Evolutionary conservation across 2,329 filamentous ascomycete species (phyloP).

Genomic region (Phialophora chinensis): DNA sequence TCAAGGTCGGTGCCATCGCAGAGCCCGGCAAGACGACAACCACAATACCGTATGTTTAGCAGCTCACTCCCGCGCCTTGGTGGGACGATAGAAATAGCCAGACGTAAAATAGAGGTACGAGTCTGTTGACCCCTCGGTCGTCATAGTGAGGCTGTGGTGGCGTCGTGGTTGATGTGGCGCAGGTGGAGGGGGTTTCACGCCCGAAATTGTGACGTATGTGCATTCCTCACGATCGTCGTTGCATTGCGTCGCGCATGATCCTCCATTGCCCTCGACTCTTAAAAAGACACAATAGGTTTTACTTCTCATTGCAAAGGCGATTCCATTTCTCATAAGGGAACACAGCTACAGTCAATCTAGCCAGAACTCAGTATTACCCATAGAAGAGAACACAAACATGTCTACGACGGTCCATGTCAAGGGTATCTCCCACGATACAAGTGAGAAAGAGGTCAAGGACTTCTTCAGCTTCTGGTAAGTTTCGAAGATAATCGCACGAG

Average conservation of each 20-base stretch:
- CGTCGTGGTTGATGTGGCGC: conserved; percentile 1
- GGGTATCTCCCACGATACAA: conserved; percentile 82
- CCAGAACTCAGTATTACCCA: not conserved
- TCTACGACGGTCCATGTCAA: conserved; percentile 80
- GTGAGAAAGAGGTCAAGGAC: conserved; percentile 81
- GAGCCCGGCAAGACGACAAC: no score
- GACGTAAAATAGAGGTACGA: no score
- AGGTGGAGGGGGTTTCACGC: not conserved
- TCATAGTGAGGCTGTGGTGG: conserved; percentile 53
- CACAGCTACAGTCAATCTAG: not conserved
- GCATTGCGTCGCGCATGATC: conserved; percentile 4
- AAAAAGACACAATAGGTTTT: not conserved
- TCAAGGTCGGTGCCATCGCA: no score
- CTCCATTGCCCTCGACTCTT: not conserved
- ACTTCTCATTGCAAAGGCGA: not conserved
- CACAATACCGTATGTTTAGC: no score
- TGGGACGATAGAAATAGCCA: no score
- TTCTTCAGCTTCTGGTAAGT: conserved; percentile 95
- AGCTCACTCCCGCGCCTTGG: no score
- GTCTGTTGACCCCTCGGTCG: conserved; percentile 65
- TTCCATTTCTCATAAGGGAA: not conserved
- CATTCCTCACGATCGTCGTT: not conserved
- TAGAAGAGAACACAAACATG: conserved; percentile 41
- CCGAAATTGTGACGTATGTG: conserved; percentile 2
- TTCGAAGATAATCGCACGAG: not conserved